Conservation (phyloP, 2,329 filamentous ascomycete species). For the Penicillium glabrum region DNA sequence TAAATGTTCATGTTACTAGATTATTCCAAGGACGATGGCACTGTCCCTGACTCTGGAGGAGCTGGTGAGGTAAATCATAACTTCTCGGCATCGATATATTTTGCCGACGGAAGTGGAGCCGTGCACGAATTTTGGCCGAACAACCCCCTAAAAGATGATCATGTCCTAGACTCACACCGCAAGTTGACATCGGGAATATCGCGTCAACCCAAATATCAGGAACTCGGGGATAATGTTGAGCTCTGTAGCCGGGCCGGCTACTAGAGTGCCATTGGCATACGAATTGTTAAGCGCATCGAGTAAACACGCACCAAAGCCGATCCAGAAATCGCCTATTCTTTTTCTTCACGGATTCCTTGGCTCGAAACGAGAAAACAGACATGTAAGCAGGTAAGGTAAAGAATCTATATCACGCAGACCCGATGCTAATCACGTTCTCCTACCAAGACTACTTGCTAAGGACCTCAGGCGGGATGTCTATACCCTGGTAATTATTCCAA, state of each 20-base stretch:
- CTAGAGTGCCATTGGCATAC: constrained; percentile 6
- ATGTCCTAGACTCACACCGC: neutral
- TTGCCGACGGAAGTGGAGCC: neutral
- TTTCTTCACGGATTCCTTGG: constrained; percentile 91
- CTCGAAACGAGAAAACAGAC: constrained; percentile 85
- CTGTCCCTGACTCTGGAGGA: no score
- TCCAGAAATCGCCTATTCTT: constrained; percentile 59
- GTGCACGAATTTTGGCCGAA: neutral
- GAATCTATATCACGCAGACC: neutral
- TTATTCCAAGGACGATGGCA: no score
- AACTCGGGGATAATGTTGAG: neutral
- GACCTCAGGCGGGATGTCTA: constrained; percentile 9
- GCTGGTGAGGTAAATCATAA: no score
- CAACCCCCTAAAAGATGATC: neutral
- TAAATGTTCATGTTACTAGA: no score
- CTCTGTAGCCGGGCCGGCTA: neutral
- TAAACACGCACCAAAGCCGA: neutral
- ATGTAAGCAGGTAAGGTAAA: constrained; percentile 75
- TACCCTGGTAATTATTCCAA: constrained; percentile 5
- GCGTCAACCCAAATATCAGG: neutral
- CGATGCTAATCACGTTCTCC: neutral
- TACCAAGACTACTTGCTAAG: constrained; percentile 2
- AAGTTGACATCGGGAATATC: neutral
- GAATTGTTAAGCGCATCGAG: constrained; percentile 4
- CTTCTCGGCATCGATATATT: neutral